Conservation (phyloP, 2,329 filamentous ascomycete genomes). For the Pseudomassariella vexata region DNA sequence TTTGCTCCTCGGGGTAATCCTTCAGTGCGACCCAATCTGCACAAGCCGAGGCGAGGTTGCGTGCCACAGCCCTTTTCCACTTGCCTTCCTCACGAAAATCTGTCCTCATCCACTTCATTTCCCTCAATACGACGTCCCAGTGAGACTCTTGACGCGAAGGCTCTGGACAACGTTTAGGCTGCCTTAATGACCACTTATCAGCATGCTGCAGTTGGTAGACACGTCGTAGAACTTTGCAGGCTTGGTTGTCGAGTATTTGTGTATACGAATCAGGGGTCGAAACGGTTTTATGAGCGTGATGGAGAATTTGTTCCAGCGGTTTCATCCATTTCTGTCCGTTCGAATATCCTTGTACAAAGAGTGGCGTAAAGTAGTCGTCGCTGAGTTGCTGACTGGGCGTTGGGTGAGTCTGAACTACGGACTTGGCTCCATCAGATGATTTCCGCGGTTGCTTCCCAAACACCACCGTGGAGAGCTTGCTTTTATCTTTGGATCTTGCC, state of each 20-base stretch:
- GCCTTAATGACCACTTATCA: constrained; percentile 87
- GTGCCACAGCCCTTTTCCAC: constrained; percentile 81
- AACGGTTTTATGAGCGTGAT: constrained; percentile 82
- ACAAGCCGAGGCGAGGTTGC: constrained; percentile 75
- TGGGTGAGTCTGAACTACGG: constrained; percentile 31
- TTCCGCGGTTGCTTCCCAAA: constrained; percentile 64
- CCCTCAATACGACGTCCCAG: constrained; percentile 79
- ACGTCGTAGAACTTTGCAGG: constrained; percentile 76
- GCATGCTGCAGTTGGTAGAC: constrained; percentile 89
- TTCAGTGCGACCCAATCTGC: constrained; percentile 64
- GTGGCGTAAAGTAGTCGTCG: constrained; percentile 60
- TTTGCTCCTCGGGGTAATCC: constrained; percentile 56
- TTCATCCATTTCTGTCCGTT: constrained; percentile 54
- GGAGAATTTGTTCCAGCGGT: constrained; percentile 64
- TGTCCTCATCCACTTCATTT: constrained; percentile 97
- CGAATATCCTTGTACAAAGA: constrained; percentile 52
- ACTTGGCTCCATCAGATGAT: constrained; percentile 37
- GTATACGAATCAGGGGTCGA: constrained; percentile 80
- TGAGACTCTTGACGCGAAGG: constrained; percentile 72
- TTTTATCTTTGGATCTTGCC: constrained; percentile 53
- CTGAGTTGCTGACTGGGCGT: constrained; percentile 35
- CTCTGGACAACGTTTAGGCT: constrained; percentile 79
- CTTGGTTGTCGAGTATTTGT: constrained; percentile 78
- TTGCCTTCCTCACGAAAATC: constrained; percentile 93
- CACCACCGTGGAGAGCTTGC: constrained; percentile 67